Base-by-base conservation (phyloP, 495 filamentous ascomycete species). In the Aspergillus saccharolyticus region DNA sequence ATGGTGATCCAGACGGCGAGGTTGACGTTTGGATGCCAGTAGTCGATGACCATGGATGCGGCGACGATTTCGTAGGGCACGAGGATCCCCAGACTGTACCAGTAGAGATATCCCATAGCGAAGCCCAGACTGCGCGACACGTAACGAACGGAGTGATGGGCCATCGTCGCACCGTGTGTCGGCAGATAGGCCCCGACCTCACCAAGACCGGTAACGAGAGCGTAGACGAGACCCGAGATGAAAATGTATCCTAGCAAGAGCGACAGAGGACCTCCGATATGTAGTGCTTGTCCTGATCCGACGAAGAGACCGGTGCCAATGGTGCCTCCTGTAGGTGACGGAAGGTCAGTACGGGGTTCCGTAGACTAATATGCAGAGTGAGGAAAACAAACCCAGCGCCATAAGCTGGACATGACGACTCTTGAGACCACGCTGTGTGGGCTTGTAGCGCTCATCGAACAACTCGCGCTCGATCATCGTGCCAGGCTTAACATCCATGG, bases 41-140 rank as follows among this genome's bases (percentile, higher is more conserved):
- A 91, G 45, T 83, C 80, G 42, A 91, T 87, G 53, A 91, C 83
- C 45, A 89, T 70, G 0, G 84, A 80, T 1, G 88, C 85, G 2
- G 87, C 88, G 4, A 84, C 83, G 28, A 91, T 85, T 62, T 90
- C 88, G 56, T 74, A 76, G 1, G 74, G 70, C 0, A 89, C 85
- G 51, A 89, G 73, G 59, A 96, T 93, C 39, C 88, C 85, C 60
- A 77, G 71, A 24, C 74, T 76, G 57, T 80, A 81, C 79, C 82
- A 85, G 69, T 80, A 85, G 19, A 78, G 75, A 71, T 78, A 84
- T 4, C 85, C 85, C 57, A 86, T 77, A 16, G 82, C 75, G 59
- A 88, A 88, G 6, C 82, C 85, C 49, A 87, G 64, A 24, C 82
- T 81, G 14, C 82, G 81, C 44, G 83, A 82, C 46, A 81, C 78